Evolutionary conservation across 2,329 filamentous ascomycete species (phyloP).

Genomic region (Trematosphaeria pertusa): DNA sequence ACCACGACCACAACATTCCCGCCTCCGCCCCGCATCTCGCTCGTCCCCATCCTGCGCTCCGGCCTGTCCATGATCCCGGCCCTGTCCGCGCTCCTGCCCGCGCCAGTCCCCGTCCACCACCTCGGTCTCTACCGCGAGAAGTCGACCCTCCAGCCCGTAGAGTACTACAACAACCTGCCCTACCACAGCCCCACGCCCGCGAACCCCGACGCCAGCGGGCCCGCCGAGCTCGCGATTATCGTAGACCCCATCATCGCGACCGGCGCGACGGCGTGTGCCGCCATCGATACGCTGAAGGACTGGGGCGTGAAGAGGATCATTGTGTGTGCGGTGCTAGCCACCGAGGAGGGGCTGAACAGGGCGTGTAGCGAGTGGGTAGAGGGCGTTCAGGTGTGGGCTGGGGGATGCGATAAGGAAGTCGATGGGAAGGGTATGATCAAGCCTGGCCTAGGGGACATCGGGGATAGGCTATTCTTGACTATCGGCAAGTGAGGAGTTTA

Average conservation of each 20-base stretch:
- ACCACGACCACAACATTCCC: slow-evolving; percentile 69
- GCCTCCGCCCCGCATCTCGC: slow-evolving; percentile 70
- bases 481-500: slow-evolving; percentile 71
- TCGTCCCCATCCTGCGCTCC: slow-evolving; percentile 92
- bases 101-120: slow-evolving; percentile 84
- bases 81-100: slow-evolving; percentile 81
- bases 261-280: slow-evolving; percentile 85
- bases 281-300: slow-evolving; percentile 85
- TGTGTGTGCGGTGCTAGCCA: slow-evolving; percentile 77
- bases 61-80: slow-evolving; percentile 92
- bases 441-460: slow-evolving; percentile 88
- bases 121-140: slow-evolving; percentile 94
- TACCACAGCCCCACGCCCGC: slow-evolving; percentile 65
- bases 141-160: slow-evolving; percentile 83
- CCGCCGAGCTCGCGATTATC: slow-evolving; percentile 75
- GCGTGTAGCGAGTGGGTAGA: slow-evolving; percentile 82
- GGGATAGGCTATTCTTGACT: slow-evolving; percentile 87
- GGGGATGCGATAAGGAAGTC: slow-evolving; percentile 76
- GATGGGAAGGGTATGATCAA: slow-evolving; percentile 87
- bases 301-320: slow-evolving; percentile 89
- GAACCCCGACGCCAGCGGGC: slow-evolving; percentile 42
- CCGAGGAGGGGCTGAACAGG: slow-evolving; percentile 70
- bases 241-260: slow-evolving; percentile 95
- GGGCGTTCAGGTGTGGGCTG: slow-evolving; percentile 80
- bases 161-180: slow-evolving; percentile 98